These are phyloP conservation scores for Solanum chiquidenum DNA, from an alignment of 257 asterid genomes.

Conservation along the genomic window DNA sequence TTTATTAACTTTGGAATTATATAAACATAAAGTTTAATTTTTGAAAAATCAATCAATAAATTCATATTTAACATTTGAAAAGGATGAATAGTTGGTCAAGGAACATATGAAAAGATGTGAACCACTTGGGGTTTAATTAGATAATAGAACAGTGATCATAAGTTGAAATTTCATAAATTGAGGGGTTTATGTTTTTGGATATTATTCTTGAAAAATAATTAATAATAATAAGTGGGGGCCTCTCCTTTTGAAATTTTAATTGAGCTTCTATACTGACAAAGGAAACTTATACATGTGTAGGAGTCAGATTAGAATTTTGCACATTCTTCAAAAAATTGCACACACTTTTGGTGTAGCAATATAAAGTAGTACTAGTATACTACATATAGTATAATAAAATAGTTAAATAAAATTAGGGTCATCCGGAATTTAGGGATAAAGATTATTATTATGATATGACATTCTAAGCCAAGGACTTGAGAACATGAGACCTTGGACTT, in stretches of 20 bases:
- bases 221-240: neutral
- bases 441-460: constrained; percentile 21
- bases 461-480: constrained; percentile 18
- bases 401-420: constrained; percentile 29
- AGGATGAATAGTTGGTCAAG: constrained; percentile 25
- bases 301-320: constrained; percentile 55
- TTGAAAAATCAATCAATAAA: neutral
- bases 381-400: neutral
- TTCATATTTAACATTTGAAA: constrained; percentile 3
- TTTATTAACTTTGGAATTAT: neutral
- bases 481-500: constrained; percentile 19
- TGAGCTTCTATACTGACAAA: constrained; percentile 2
- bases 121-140: constrained; percentile 1
- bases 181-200: neutral
- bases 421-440: constrained; percentile 58
- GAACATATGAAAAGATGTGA: constrained; percentile 25
- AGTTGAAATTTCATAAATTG: neutral
- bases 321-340: constrained; percentile 50
- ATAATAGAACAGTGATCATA: neutral
- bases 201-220: neutral
- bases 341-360: constrained; percentile 25
- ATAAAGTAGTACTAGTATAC: neutral
- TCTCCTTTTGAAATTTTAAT: neutral
- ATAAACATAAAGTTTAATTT: neutral
- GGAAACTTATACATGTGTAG: constrained; percentile 23